These are phyloP conservation scores for Calonectria leucothoes DNA, from an alignment of 2,329 filamentous ascomycete species.

Conservation along the genomic window DNA sequence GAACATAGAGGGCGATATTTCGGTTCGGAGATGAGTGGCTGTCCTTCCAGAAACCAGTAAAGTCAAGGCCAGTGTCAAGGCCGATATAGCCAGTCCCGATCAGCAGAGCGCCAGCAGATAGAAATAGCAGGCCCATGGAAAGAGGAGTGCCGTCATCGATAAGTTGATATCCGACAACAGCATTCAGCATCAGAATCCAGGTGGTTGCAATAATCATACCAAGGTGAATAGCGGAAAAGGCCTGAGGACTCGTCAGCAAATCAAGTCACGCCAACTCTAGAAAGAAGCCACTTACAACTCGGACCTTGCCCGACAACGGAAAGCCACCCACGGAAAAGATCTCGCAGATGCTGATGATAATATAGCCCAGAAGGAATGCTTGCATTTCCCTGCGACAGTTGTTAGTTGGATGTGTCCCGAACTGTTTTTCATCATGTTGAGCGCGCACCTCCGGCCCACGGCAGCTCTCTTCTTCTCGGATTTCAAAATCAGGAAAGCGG, in stretches of 20 bases:
- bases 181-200: conserved; percentile 94
- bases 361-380: conserved; percentile 87
- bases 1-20: conserved; percentile 88
- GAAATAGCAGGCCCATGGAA: conserved; percentile 80
- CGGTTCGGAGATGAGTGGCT: conserved; percentile 75
- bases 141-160: conserved; percentile 92
- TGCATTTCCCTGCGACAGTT: conserved; percentile 84
- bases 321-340: conserved; percentile 96
- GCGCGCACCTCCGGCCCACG: conserved; percentile 83
- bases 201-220: conserved; percentile 88
- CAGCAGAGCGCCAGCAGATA: conserved; percentile 79
- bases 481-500: conserved; percentile 76
- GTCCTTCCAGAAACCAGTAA: conserved; percentile 81
- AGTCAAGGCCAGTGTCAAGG: conserved; percentile 89
- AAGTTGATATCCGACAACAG: conserved; percentile 90
- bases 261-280: neutral
- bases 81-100: conserved; percentile 95
- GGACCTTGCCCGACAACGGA: conserved; percentile 76
- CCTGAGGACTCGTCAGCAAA: conserved; percentile 59
- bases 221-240: conserved; percentile 90
- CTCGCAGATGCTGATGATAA: conserved; percentile 91
- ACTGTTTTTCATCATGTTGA: neutral
- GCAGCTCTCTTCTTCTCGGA: conserved; percentile 94
- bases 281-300: conserved; percentile 71
- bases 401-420: conserved; percentile 15